These are phyloP conservation scores for Pythium myriotylum DNA, from an alignment of 352 stramenopile species.

Conservation along the genomic window DNA sequence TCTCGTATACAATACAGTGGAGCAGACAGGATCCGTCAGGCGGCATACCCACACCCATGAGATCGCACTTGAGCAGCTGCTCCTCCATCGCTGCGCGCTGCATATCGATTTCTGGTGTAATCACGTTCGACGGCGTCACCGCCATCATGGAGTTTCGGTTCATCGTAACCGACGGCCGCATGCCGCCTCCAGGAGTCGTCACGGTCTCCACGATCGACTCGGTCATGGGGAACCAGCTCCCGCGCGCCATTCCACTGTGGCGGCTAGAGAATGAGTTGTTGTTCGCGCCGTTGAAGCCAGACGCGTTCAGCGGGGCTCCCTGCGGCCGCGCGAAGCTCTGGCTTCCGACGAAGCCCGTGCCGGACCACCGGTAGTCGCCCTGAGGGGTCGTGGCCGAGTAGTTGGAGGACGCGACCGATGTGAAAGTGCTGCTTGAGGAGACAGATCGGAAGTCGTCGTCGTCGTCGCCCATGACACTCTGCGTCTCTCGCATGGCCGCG, in stretches of 20 bases:
- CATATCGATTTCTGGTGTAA: conserved; percentile 70
- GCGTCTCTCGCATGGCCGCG: conserved; percentile 41
- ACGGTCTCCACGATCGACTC: conserved; percentile 24
- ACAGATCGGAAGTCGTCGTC: conserved; percentile 83
- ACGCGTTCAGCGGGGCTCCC: conserved; percentile 11
- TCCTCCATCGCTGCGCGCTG: conserved; percentile 82
- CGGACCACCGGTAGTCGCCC: conserved; percentile 78
- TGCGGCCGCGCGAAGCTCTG: conserved; percentile 56
- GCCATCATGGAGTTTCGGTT: conserved; percentile 53
- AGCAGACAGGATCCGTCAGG: conserved; percentile 81
- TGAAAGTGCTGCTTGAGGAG: conserved; percentile 65
- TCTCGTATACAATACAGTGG: conserved; percentile 86
- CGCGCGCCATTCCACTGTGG: conserved; percentile 32
- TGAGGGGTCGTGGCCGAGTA: conserved; percentile 32
- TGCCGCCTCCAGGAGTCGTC: conserved; percentile 10
- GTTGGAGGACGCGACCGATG: conserved; percentile 48
- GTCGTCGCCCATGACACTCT: conserved; percentile 76
- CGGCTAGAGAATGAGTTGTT: conserved; percentile 39
- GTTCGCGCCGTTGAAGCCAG: conserved; percentile 2
- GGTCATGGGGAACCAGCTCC: conserved; percentile 68
- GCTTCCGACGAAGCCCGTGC: conserved; percentile 75
- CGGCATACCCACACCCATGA: conserved; percentile 80
- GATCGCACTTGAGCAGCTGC: conserved; percentile 55
- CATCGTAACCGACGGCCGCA: conserved; percentile 40
- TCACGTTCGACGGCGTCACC: conserved; percentile 64